Evolutionary conservation across 1,284 basidiomycete genomes (phyloP), one percentile per base, ranked within the genome.

Genomic region (Boletus austroedulis): DNA sequence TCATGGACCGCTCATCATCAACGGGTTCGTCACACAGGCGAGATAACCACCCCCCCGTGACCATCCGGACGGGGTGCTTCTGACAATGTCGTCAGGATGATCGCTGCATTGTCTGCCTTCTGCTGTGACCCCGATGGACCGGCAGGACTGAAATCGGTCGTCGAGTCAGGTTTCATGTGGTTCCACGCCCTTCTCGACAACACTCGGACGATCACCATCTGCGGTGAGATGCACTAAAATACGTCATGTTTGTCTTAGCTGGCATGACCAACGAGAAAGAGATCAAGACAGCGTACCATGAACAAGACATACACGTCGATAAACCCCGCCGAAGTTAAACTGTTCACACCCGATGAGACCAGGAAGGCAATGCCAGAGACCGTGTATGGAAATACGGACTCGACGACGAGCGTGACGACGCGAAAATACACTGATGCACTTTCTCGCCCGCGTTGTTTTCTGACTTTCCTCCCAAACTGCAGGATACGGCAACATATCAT

Each of bases 191-290:
- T 64, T 34, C 65, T 58, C 21, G 21, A 14, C 40, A 65, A 49
- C 12, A 70, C 61, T 15, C 64, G 57, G 17, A 71, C 56, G 46
- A 72, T 70, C 31, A 73, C 31, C 48, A 71, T 56, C 41, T 73
- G 71, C 1, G 68, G 71, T 19, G 68, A 73, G 58, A 73, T 66
- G 28, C 67, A 69, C 68, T 73, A 29, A 2, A 6, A 15, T 21
- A 5, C 29, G 15, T 31, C 29, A 5, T 3, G 21, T 4, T 34
- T 21, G 21, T 12, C 15, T 11, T 14, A 23, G 50, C 32, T 6
- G 9, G 11, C 6, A 5, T 8, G 4, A 23, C n/a, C 4, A n/a
- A 15, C 26, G 19, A 17, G 9, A 32, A 28, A 17, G 4, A 1
- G 5, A 17, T 26, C 1, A 4, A 54, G 40, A 40, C 17, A 5